Evolutionary conservation across 441 rosid species (phyloP).

Genomic region (Hura crepitans): DNA sequence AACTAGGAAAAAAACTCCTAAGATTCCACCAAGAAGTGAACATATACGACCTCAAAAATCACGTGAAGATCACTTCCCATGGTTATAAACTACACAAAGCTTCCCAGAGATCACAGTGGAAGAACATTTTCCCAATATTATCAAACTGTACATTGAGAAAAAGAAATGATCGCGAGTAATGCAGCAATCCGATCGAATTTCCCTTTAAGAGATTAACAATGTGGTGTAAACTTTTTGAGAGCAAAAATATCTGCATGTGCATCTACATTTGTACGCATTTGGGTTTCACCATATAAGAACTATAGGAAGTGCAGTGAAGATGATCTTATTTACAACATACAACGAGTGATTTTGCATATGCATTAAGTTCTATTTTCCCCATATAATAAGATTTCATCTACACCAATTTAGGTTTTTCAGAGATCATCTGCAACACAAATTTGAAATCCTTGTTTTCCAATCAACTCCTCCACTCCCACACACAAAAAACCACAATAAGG

Average conservation of each 20-base stretch:
- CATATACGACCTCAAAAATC: not conserved
- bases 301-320: not conserved
- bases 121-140: not conserved
- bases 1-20: not conserved
- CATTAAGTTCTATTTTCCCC: not conserved
- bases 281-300: not conserved
- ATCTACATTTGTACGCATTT: not conserved
- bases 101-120: not conserved
- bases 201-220: constrained; percentile 3
- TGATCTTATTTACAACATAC: not conserved
- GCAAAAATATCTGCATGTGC: not conserved
- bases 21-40: not conserved
- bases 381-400: not conserved
- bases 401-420: not conserved
- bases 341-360: not conserved
- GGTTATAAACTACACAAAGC: not conserved
- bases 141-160: not conserved
- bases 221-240: no score
- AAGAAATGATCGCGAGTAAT: not conserved
- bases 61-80: not conserved
- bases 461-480: not conserved
- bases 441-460: not conserved
- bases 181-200: not conserved
- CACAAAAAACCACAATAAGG: not conserved
- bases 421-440: not conserved